Base-by-base conservation (phyloP, 2,329 filamentous ascomycete species). In the Fusarium lateritium region DNA sequence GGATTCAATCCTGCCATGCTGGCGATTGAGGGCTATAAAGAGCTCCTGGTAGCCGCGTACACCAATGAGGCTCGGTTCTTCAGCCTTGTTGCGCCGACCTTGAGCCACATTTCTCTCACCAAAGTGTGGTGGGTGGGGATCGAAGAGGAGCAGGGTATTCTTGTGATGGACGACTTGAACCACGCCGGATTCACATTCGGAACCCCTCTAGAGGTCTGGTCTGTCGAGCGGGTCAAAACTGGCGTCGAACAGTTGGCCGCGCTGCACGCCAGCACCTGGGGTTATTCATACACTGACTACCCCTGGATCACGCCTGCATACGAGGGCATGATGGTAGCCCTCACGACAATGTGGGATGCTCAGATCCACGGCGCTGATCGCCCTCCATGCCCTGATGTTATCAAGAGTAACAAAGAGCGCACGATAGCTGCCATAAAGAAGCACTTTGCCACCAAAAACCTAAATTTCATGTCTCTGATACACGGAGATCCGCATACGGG, bases 401-500 rank as follows among this genome's bases (percentile, higher is more conserved):
- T 67, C 49, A 63, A 49, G 22, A 15, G 24, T 10, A 51, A 45
- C 10, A 28, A 38, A 2, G n/a, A 54, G 26, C 55, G 66, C 7
- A 67, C 45, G 2, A 43, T 52, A 1, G 24, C 28, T 11, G 59
- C 66, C 1, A n/a, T 62, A 5, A 50, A 56, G 10, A 63, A 57
- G 24, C 56, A 62, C 28, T 70, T 57, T 15, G 51, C 42, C 15
- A 64, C 33, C 19, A 57, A 42, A 8, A 61, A 70, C 36, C 54
- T 53, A 7, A 52, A 51, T 2, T 65, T 65, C 31, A 45, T 24
- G 10, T 65, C 28, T 6, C 14, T 69, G 13, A 14, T 70, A 13
- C 62, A 69, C 33, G 62, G 66, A 5, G 66, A 69, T 15, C 45
- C 58, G 3, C 66, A 70, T 19, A 53, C 49, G 0, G 67, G 67